phyloP scores from a whole-genome alignment of 2,329 filamentous ascomycete genomes.

The Pyrenophora tritici-repentis region DNA sequence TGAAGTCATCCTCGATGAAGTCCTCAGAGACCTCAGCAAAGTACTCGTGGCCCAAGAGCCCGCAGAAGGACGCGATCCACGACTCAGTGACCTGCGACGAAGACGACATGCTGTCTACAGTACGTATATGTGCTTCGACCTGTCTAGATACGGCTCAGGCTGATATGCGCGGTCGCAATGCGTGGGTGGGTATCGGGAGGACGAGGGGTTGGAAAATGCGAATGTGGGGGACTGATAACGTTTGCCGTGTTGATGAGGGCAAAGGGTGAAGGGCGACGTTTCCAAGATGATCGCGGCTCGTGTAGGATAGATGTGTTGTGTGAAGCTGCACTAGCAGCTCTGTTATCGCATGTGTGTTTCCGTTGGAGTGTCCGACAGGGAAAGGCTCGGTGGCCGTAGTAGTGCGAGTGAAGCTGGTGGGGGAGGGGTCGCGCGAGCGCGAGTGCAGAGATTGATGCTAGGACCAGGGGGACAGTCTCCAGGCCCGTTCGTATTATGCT shows the following conservation, averaged over 20 bases:
- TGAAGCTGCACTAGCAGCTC: slow-evolving; percentile 23
- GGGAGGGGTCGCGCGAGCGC: slow-evolving; percentile 23
- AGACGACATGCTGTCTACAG: slow-evolving; percentile 55
- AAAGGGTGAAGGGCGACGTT: not conserved
- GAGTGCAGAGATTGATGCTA: slow-evolving; percentile 13
- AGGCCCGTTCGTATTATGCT: not conserved
- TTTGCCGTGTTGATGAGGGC: slow-evolving; percentile 6
- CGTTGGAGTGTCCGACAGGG: slow-evolving; percentile 11
- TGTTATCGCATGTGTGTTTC: slow-evolving; percentile 24
- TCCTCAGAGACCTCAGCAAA: slow-evolving; percentile 99
- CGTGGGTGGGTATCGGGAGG: slow-evolving; percentile 17
- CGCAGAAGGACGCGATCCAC: slow-evolving; percentile 98
- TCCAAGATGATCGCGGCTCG: not conserved
- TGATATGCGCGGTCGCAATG: slow-evolving; percentile 28
- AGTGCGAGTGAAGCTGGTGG: slow-evolving; percentile 14
- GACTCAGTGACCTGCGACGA: slow-evolving; percentile 73
- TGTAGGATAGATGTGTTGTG: slow-evolving; percentile 2
- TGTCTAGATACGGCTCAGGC: slow-evolving; percentile 20
- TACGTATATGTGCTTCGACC: slow-evolving; percentile 15
- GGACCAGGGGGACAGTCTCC: not conserved
- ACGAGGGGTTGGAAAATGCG: slow-evolving; percentile 38
- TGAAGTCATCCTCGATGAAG: slow-evolving; percentile 99
- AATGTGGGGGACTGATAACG: slow-evolving; percentile 29
- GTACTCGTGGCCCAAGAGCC: slow-evolving; percentile 93
- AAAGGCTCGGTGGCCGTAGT: slow-evolving; percentile 15